Evolutionary conservation across 768 basidiomycete genomes (phyloP).

Genomic region (Austroboletus festivus): DNA sequence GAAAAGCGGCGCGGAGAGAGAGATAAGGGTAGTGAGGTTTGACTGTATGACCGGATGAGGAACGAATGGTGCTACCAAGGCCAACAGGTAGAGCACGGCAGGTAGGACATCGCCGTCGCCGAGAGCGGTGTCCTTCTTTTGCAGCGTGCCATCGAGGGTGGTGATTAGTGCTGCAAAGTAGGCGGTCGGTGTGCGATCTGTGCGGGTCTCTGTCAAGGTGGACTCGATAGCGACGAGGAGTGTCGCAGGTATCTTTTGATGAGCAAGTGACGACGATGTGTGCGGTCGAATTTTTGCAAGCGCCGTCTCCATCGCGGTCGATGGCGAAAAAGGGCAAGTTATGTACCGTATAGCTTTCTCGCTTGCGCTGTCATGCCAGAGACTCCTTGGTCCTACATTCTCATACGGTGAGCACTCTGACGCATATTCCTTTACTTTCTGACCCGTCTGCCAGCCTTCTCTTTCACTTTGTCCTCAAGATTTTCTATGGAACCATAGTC

Average conservation of each 20-base stretch:
- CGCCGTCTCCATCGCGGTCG: slow-evolving; percentile 50
- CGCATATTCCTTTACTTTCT: neutral
- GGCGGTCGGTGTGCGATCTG: slow-evolving; percentile 74
- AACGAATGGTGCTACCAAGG: slow-evolving; percentile 42
- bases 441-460: slow-evolving; percentile 44
- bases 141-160: slow-evolving; percentile 74
- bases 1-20: slow-evolving; percentile 77
- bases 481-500: slow-evolving; percentile 88
- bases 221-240: slow-evolving; percentile 84
- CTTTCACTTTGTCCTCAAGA: slow-evolving; percentile 81
- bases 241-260: slow-evolving; percentile 87
- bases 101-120: slow-evolving; percentile 59
- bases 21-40: slow-evolving; percentile 66
- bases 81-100: slow-evolving; percentile 39
- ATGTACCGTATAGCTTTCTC: too few relatives aligned
- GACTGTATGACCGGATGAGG: slow-evolving; percentile 76
- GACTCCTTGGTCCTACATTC: slow-evolving; percentile 61
- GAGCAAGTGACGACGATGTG: slow-evolving; percentile 71
- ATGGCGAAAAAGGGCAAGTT: too few relatives aligned
- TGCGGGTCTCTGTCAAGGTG: slow-evolving; percentile 65
- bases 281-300: slow-evolving; percentile 87
- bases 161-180: slow-evolving; percentile 93
- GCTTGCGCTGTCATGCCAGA: slow-evolving; percentile 27
- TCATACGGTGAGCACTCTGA: slow-evolving; percentile 52
- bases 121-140: slow-evolving; percentile 59